Base-by-base conservation (phyloP, 1,284 basidiomycete species). In the Naganishia albida region DNA sequence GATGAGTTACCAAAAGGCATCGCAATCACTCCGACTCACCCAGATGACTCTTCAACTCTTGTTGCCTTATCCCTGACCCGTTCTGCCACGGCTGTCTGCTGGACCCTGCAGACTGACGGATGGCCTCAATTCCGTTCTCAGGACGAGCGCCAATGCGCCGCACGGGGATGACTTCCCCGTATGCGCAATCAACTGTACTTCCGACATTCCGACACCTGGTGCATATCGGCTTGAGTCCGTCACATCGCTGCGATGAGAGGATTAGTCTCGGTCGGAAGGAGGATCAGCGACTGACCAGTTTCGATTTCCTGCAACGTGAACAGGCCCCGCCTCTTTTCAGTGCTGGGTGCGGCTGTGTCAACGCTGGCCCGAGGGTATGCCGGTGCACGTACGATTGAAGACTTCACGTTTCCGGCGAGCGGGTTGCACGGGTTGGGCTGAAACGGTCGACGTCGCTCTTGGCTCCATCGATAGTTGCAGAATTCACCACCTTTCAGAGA, bases 241-340 rank as follows among this genome's bases (percentile, higher is more conserved):
- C 57, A 39, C 57, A 60, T 40, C 57, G 57, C 57, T 50, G 13
- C 23, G 15, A 23, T 18, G 13, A 60, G 20, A 39, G 34, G 28
- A 34, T 26, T 25, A 20, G 30, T 60, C 15, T 50, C 20, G 7
- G n/a, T 18, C 38, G 23, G n/a, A 12, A 8, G 30, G 18, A 7
- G 7, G 7, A 28, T 28, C 8, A 28, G 20, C 15, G 7, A 59
- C 56, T 30, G 16, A 42, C 57, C 34, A 60, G 46, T 39, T 60
- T 60, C 3, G 57, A 46, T 12, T 39, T 60, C 42, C 57, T 60
- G 46, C 57, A 60, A 2, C 57, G 57, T 7, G 57, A 30, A 42
- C 57, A 60, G 16, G 57, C 57, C 16, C 44, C 57, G 10, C 57
- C 57, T 42, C 57, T 38, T 26, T 49, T 60, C 34, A 60, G 26